Evolutionary conservation across 2,329 filamentous ascomycete species (phyloP).

Genomic region (Colletotrichum tofieldiae): DNA sequence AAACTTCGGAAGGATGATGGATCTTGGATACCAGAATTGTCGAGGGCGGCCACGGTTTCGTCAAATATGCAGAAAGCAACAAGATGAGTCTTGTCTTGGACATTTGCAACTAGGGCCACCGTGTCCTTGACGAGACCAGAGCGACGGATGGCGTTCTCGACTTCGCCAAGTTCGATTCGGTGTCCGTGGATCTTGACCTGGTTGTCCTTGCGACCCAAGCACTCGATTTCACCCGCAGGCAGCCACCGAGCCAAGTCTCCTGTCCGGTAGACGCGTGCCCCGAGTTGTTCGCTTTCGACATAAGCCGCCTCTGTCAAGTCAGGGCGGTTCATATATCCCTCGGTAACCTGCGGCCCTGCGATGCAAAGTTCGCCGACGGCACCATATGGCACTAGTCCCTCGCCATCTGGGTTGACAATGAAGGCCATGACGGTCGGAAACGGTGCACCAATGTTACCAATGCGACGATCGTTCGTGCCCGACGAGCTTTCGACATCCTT

Average conservation of each 20-base stretch:
- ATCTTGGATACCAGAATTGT: constrained; percentile 4
- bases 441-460: constrained; percentile 15
- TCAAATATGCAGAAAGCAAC: constrained; percentile 10
- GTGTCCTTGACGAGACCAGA: constrained; percentile 17
- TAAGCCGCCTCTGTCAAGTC: constrained; percentile 13
- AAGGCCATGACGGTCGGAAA: constrained; percentile 27
- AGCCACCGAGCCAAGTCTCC: constrained; percentile 44
- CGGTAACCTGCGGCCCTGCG: constrained; percentile 42
- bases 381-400: constrained; percentile 25
- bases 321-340: constrained; percentile 44
- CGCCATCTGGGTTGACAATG: constrained; percentile 19
- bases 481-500: constrained; percentile 14
- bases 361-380: constrained; percentile 46
- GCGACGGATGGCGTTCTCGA: constrained; percentile 43
- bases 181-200: constrained; percentile 46
- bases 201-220: constrained; percentile 44
- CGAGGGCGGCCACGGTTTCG: too few species aligned
- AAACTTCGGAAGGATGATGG: too few species aligned
- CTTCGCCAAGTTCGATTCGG: constrained; percentile 45
- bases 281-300: neutral
- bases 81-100: constrained; percentile 14
- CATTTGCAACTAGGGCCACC: neutral
- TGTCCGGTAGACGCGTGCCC: constrained; percentile 42
- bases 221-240: constrained; percentile 43
- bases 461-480: neutral